Evolutionary conservation across 2,329 filamentous ascomycete genomes (phyloP).

Genomic region (Moelleriella libera): DNA sequence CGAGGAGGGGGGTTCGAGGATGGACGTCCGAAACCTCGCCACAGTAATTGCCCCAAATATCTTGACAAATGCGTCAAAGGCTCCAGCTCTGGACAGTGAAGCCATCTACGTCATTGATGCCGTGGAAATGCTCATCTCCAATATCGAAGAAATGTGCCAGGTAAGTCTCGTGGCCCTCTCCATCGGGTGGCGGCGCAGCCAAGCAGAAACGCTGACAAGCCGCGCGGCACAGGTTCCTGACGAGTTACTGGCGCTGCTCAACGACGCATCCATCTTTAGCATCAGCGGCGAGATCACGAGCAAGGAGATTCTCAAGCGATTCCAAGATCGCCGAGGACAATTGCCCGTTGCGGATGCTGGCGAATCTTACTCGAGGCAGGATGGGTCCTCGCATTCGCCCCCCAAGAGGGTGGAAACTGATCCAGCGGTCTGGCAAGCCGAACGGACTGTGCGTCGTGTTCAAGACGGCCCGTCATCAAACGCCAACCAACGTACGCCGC

Average conservation of each 20-base stretch:
- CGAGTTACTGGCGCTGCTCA: slow-evolving; percentile 74
- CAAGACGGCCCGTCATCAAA: slow-evolving; percentile 37
- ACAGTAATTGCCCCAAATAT: slow-evolving; percentile 97
- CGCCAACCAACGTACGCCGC: slow-evolving; percentile 30
- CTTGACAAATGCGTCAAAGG: slow-evolving; percentile 56
- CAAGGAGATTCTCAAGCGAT: slow-evolving; percentile 91
- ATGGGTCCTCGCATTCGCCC: slow-evolving; percentile 39
- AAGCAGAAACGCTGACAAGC: background rate
- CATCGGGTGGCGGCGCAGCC: background rate
- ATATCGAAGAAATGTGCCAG: slow-evolving; percentile 94
- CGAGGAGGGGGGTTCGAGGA: slow-evolving; percentile 93
- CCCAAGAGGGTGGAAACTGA: slow-evolving; percentile 71
- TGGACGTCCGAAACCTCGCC: slow-evolving; percentile 95
- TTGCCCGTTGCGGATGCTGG: slow-evolving; percentile 41
- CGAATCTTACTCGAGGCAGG: slow-evolving; percentile 41
- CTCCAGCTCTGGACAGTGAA: slow-evolving; percentile 61
- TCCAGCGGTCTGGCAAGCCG: slow-evolving; percentile 68
- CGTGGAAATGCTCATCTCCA: slow-evolving; percentile 78
- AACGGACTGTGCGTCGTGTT: slow-evolving; percentile 70
- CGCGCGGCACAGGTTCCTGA: slow-evolving; percentile 60
- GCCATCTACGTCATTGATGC: slow-evolving; percentile 90
- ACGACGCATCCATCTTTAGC: slow-evolving; percentile 70
- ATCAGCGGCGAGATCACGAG: slow-evolving; percentile 79
- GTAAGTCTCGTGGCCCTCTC: slow-evolving; percentile 42
- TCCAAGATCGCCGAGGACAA: slow-evolving; percentile 58